Evolutionary conservation across 305 asterid species (phyloP), one percentile per base, ranked within the genome.

Genomic region (Fraxinus albicans): DNA sequence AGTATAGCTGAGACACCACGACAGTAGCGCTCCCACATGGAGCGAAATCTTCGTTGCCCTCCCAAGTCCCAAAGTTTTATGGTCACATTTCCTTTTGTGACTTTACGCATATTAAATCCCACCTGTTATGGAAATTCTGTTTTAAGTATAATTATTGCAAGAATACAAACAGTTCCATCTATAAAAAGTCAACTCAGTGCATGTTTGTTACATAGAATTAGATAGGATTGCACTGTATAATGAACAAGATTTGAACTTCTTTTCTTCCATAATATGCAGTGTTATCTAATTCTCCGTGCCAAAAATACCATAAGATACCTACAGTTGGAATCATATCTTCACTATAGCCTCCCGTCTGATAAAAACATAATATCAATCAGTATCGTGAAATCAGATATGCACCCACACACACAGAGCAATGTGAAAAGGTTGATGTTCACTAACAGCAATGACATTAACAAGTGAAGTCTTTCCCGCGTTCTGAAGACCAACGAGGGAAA

Each of bases 321-420:
- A 96, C 98, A 65, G 98, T 96, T 53, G 98, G 98, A 86, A 96
- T 93, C 98, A 93, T 92, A 88, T 96, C 99, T 88, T 94, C 98
- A 60, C 93, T 93, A 81, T 94, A 93, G 85, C 97, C 98, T 84
- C 98, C 99, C 17, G 98, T 93, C 99, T 94, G 96, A 86, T 77
- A 74, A 85, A 85, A 85, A 88, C 35, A 40, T 58, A 88, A 81
- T 36, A 86, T n/a, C 55, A 36, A 83, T 75, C 50, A 80, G 82
- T 72, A 36, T 58, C 36, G 47, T 7, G 33, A 86, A 67, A 77
- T 31, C 3, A 83, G 78, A 78, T 67, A 72, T 27, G 25, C 55
- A 27, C 40, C 60, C 31, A 81, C 12, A 4, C 69, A 33, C 82
- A 78, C 63, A 81, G 70, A 65, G 79, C 70, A 70, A 58, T 15